Percentiles rank a stretch among this genome's conserved stretches.
These are phyloP conservation scores for Linderniella brevidens DNA, from an alignment of 257 asterid species.

Conservation along the genomic window DNA sequence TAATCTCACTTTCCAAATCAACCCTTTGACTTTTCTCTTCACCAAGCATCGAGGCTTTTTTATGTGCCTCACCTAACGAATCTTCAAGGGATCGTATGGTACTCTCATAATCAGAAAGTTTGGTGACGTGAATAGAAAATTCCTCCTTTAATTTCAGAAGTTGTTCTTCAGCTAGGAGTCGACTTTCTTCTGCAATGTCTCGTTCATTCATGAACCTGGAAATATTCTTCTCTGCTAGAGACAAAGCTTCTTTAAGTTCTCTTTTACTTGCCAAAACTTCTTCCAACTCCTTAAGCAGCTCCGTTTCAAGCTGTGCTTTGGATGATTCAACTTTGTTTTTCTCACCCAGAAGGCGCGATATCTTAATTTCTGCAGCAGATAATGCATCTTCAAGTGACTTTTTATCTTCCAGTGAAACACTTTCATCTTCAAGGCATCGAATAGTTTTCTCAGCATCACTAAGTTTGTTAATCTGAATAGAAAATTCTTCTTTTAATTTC, in stretches of 20 bases:
- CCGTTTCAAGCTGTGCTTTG: conserved; percentile 37
- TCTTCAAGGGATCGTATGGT: conserved; percentile 67
- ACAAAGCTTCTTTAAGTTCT: conserved; percentile 44
- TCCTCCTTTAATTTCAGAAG: conserved; percentile 37
- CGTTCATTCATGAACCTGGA: conserved; percentile 37
- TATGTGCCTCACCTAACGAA: not conserved
- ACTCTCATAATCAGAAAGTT: conserved; percentile 44
- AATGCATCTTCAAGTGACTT: conserved; percentile 47
- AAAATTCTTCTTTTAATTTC: conserved; percentile 34
- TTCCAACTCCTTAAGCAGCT: conserved; percentile 45
- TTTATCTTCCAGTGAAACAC: conserved; percentile 16
- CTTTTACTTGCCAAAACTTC: conserved; percentile 35
- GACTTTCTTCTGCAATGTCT: conserved; percentile 30
- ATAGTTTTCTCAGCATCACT: conserved; percentile 45
- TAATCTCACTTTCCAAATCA: conserved; percentile 53
- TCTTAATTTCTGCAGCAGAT: conserved; percentile 33
- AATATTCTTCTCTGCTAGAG: conserved; percentile 38
- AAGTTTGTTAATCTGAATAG: conserved; percentile 29
- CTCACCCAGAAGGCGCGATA: conserved; percentile 45
- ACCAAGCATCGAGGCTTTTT: conserved; percentile 22
- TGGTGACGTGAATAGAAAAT: conserved; percentile 22
- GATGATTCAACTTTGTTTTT: conserved; percentile 49
- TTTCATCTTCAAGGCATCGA: conserved; percentile 50
- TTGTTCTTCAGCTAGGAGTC: conserved; percentile 38
- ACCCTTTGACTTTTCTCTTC: conserved; percentile 41